These are phyloP conservation scores for Tetrapisispora fleetii DNA, from an alignment of 805 yeast species.

Conservation along the genomic window DNA sequence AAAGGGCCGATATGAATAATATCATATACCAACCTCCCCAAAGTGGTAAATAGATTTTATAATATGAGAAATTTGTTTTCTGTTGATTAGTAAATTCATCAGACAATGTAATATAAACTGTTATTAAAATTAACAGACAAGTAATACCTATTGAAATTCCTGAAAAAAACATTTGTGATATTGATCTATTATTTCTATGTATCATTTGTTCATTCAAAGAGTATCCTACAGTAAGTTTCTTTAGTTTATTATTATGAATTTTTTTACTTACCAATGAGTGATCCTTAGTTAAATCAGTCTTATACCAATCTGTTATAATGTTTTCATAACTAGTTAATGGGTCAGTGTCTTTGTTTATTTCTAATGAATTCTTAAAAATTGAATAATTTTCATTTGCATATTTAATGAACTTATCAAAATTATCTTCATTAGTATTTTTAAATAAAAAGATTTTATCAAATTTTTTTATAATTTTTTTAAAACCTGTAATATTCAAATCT, in stretches of 20 bases:
- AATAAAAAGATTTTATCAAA: constrained; percentile 52
- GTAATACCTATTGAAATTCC: constrained; percentile 67
- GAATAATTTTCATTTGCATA: constrained; percentile 19
- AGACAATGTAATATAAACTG: constrained; percentile 30
- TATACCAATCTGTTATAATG: constrained; percentile 32
- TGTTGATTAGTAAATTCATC: constrained; percentile 31
- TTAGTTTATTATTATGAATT: constrained; percentile 18
- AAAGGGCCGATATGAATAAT: constrained; percentile 48
- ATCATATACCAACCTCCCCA: constrained; percentile 87
- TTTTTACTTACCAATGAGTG: constrained; percentile 20
- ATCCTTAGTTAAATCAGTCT: constrained; percentile 22
- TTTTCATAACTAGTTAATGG: constrained; percentile 26
- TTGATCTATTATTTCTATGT: constrained; percentile 27
- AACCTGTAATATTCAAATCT: constrained; percentile 74
- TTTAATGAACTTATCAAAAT: constrained; percentile 19
- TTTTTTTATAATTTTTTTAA: constrained; percentile 81
- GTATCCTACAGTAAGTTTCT: constrained; percentile 22
- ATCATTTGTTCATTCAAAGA: constrained; percentile 27
- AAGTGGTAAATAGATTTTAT: constrained; percentile 55
- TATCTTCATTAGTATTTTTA: constrained; percentile 12
- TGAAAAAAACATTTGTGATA: constrained; percentile 41
- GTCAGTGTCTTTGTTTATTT: constrained; percentile 16
- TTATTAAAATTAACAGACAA: constrained; percentile 55
- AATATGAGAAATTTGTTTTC: constrained; percentile 20
- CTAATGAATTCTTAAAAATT: constrained; percentile 21